phyloP scores from a whole-genome alignment of 306 rosid genomes.

The Cicer yamashitae region DNA sequence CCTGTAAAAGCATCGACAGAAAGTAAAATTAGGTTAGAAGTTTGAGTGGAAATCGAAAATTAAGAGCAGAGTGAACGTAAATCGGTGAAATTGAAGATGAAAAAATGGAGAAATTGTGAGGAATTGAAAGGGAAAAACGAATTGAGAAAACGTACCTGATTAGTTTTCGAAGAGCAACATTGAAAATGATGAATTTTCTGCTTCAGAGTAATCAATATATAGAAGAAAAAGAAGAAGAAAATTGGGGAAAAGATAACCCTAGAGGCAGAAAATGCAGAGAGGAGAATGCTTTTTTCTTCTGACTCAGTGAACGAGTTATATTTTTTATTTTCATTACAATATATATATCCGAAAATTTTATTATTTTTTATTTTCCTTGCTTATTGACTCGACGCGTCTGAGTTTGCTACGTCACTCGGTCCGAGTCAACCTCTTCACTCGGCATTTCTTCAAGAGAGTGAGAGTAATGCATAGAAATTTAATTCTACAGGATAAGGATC shows the following conservation, averaged over 20 bases:
- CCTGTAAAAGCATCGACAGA: constrained; percentile 18
- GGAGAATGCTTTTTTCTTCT: constrained; percentile 38
- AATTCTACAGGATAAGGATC: too few relatives aligned
- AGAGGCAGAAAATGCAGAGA: constrained; percentile 38
- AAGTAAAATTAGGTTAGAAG: not conserved
- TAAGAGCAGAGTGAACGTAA: not conserved
- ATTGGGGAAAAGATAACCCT: constrained; percentile 43
- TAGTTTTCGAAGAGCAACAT: constrained; percentile 52
- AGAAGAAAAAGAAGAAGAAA: not conserved
- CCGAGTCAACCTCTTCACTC: constrained; percentile 41
- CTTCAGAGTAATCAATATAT: constrained; percentile 20
- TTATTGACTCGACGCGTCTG: constrained; percentile 44
- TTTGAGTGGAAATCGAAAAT: constrained; percentile 17
- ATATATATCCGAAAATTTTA: not conserved
- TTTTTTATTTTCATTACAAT: not conserved
- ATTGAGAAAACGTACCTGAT: constrained; percentile 10
- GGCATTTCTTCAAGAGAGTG: not conserved
- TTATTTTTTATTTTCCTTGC: not conserved
- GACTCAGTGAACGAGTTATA: constrained; percentile 49
- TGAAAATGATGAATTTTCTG: constrained; percentile 39
- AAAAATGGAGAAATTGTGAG: not conserved
- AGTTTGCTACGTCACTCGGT: constrained; percentile 33
- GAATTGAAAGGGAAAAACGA: not conserved
- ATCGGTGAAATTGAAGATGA: not conserved
- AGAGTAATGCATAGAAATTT: not conserved